Evolutionary conservation across 805 yeast species (phyloP).

Genomic region (Saccharomycopsis synnaedendra): DNA sequence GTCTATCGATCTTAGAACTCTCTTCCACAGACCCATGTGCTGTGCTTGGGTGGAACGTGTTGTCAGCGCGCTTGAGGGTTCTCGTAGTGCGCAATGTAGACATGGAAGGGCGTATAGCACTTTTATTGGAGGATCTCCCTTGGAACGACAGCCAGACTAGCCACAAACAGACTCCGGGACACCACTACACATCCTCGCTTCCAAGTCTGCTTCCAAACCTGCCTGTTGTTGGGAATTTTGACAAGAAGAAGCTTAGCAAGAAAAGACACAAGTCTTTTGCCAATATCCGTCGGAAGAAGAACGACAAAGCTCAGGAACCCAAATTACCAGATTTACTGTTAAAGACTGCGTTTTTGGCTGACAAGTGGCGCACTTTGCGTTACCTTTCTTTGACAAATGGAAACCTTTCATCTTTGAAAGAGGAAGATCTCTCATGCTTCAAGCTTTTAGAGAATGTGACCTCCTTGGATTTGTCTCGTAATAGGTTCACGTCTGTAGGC

Average conservation of each 20-base stretch:
- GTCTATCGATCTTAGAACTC: conserved; percentile 49
- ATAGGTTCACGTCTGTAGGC: conserved; percentile 38
- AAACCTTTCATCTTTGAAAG: conserved; percentile 24
- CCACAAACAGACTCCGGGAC: conserved; percentile 20
- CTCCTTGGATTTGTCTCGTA: conserved; percentile 44
- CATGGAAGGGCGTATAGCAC: conserved; percentile 39
- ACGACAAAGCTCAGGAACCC: background rate
- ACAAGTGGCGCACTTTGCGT: conserved; percentile 27
- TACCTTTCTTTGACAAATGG: conserved; percentile 32
- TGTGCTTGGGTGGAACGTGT: conserved; percentile 51
- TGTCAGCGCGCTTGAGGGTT: conserved; percentile 43
- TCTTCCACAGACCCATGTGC: conserved; percentile 53
- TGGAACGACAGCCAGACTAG: conserved; percentile 35
- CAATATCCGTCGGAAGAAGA: conserved; percentile 9
- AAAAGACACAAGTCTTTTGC: conserved; percentile 15
- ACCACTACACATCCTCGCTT: conserved; percentile 1
- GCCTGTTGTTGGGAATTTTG: conserved; percentile 1
- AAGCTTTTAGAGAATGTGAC: conserved; percentile 24
- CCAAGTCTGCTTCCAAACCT: conserved; percentile 2
- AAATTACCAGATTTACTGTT: background rate
- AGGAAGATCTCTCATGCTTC: conserved; percentile 20
- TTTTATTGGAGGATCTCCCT: conserved; percentile 37
- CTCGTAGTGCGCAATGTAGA: conserved; percentile 42
- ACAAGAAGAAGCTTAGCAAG: conserved; percentile 13
- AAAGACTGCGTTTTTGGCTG: conserved; percentile 9